Conservation (phyloP, 2,329 filamentous ascomycete genomes). For the Diplocarpon mali region DNA sequence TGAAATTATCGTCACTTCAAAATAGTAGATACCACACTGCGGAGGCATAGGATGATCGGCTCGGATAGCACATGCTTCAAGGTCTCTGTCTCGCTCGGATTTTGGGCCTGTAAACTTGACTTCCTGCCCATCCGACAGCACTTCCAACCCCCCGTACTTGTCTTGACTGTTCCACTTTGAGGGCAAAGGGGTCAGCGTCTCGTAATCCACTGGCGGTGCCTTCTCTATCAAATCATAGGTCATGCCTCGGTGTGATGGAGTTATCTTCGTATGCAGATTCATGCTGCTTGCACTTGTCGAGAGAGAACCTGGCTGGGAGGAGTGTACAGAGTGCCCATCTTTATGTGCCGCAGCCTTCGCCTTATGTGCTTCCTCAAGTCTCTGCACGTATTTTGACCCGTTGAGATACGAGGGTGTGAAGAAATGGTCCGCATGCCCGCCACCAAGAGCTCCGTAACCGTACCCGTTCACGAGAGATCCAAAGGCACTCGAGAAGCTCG, state of each 20-base stretch:
- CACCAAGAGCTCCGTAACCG: slow-evolving; percentile 16
- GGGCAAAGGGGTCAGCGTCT: slow-evolving; percentile 59
- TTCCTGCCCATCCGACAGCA: slow-evolving; percentile 62
- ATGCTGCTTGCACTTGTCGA: slow-evolving; percentile 46
- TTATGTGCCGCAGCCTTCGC: slow-evolving; percentile 42
- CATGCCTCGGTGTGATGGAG: slow-evolving; percentile 61
- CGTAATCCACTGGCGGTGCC: slow-evolving; percentile 47
- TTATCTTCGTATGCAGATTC: slow-evolving; percentile 43
- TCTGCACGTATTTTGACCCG: slow-evolving; percentile 66
- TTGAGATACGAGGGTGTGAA: slow-evolving; percentile 78
- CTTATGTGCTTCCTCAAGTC: slow-evolving; percentile 59
- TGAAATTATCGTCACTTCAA: slow-evolving; percentile 58
- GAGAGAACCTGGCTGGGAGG: slow-evolving; percentile 35
- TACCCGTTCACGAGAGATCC: slow-evolving; percentile 22
- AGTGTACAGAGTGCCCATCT: slow-evolving; percentile 31
- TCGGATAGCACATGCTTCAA: slow-evolving; percentile 74
- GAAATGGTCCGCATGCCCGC: slow-evolving; percentile 37
- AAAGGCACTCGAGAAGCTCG: slow-evolving; percentile 27
- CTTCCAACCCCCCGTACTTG: slow-evolving; percentile 61
- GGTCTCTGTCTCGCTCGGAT: slow-evolving; percentile 39
- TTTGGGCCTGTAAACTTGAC: slow-evolving; percentile 47
- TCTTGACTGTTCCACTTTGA: slow-evolving; percentile 74
- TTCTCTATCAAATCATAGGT: slow-evolving; percentile 79
- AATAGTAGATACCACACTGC: slow-evolving; percentile 92
- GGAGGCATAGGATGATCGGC: slow-evolving; percentile 79